Evolutionary conservation across 805 yeast species (phyloP), one percentile per base, ranked within the genome.

Genomic region (Metschnikowia santaceciliae): DNA sequence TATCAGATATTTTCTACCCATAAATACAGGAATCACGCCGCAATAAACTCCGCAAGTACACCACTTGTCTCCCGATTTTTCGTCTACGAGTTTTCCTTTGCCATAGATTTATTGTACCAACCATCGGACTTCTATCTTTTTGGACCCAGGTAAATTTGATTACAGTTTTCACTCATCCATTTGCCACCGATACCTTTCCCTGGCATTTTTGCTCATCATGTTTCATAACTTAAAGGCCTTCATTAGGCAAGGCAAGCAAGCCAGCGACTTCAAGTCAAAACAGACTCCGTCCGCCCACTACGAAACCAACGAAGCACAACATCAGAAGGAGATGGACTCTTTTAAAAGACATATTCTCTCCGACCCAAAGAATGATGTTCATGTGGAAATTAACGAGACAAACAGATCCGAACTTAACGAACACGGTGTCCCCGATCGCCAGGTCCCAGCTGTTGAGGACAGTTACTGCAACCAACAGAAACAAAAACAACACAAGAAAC

Each of bases 221-320:
- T 63, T 65, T 50, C 58, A 78, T 65, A 81, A 82, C 59, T 69
- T 81, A 55, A 78, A 78, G 59, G 82, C 83, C 57, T 80, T 81
- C 61, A 81, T 81, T 45, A 77, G 86, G 55, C 86, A 82, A 56
- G 86, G 86, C 22, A 80, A 79, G 56, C 82, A 80, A 60, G 86
- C 84, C 55, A 71, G 71, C 58, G 72, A 72, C 32, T 32, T 55
- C 44, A 61, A 55, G 42, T 47, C 33, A 17, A 47, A 40, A 47
- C 38, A 42, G 34, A 44, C 6, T 15, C 19, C 49, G 3, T 10
- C 42, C 15, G 20, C 3, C 3, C 39, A 47, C 26, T 17, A 45
- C 6, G 46, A 38, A 2, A 14, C 32, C 11, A 30, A 42, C 5
- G 32, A 42, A 13, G 46, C 46, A 3, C 46, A 37, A 14, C 42